phyloP scores from a whole-genome alignment of 345 rosid genomes.

The Dimocarpus longan region DNA sequence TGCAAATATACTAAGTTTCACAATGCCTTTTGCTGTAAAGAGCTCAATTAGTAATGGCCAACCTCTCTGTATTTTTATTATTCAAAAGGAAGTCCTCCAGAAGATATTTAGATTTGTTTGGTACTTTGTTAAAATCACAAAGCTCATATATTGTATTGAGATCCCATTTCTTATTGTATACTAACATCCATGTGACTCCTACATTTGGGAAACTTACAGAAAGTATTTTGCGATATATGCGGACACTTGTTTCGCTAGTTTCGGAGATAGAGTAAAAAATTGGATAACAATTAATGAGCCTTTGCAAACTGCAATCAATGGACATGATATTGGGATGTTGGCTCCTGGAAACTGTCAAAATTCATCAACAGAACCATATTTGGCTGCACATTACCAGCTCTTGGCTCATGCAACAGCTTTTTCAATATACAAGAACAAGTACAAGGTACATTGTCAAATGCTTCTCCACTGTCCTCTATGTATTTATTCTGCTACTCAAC shows the following conservation, averaged over 20 bases:
- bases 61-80: background rate
- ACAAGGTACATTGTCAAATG: conserved; percentile 49
- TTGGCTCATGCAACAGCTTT: conserved; percentile 86
- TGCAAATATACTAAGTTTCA: background rate
- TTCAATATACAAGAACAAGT: conserved; percentile 62
- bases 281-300: conserved; percentile 93
- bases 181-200: conserved; percentile 19
- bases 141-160: background rate
- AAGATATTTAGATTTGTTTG: background rate
- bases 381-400: conserved; percentile 75
- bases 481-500: background rate
- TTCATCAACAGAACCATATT: conserved; percentile 74
- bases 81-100: background rate
- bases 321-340: conserved; percentile 54
- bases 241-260: conserved; percentile 70
- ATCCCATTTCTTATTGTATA: background rate
- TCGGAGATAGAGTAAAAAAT: conserved; percentile 87
- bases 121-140: background rate
- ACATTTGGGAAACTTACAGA: conserved; percentile 49
- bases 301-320: conserved; percentile 54
- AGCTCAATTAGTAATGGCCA: background rate
- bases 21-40: background rate
- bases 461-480: background rate
- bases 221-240: conserved; percentile 71
- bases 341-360: conserved; percentile 76